A percentile compares a stretch with the other conserved stretches of the same genome.
Conservation (phyloP, 345 rosid species). For the Psidium guajava region DNA sequence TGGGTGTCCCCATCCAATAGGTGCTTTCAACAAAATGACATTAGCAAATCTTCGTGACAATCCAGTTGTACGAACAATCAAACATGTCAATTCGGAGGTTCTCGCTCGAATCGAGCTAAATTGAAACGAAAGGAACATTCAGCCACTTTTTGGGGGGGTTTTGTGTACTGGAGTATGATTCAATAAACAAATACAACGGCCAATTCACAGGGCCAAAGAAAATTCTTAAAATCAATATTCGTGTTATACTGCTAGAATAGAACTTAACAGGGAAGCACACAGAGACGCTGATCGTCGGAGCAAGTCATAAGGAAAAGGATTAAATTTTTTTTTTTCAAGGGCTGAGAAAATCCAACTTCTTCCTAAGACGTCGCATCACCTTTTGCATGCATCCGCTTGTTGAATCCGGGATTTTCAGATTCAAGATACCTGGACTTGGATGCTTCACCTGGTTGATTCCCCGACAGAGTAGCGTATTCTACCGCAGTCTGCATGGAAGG, state of each 20-base stretch:
- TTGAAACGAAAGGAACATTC: background rate
- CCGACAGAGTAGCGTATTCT: background rate
- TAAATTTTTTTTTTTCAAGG: no score
- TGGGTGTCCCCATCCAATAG: background rate
- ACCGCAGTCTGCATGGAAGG: background rate
- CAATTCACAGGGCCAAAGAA: background rate
- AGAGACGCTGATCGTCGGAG: background rate
- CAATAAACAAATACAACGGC: background rate
- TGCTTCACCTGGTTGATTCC: background rate
- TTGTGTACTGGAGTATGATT: background rate
- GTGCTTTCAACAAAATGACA: background rate
- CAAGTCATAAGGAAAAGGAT: background rate
- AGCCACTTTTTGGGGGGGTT: background rate
- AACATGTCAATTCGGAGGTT: background rate
- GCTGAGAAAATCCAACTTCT: background rate
- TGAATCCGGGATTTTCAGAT: background rate
- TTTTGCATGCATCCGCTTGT: background rate
- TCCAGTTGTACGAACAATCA: background rate
- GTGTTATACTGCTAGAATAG: background rate
- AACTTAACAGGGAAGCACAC: background rate
- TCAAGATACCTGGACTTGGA: background rate
- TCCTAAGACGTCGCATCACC: background rate
- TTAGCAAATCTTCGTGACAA: background rate
- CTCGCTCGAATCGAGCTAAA: background rate
- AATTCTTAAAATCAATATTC: background rate